These are phyloP conservation scores for Pichia paraexigua DNA, from an alignment of 805 yeast species.

Conservation along the genomic window DNA sequence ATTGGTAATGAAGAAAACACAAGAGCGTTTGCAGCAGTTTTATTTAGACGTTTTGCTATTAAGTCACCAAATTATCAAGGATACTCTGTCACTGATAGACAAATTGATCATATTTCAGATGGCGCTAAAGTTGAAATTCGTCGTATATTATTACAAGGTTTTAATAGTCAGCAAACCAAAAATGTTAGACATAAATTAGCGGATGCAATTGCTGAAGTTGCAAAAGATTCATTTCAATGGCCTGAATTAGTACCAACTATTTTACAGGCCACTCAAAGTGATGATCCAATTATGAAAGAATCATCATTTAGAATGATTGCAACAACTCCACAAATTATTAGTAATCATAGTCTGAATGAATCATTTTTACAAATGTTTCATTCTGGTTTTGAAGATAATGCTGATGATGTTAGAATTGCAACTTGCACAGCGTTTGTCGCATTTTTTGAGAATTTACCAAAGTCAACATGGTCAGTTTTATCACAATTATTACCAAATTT, in stretches of 20 bases:
- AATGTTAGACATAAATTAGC: slow-evolving; percentile 85
- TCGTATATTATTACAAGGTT: slow-evolving; percentile 61
- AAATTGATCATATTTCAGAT: slow-evolving; percentile 60
- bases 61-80: slow-evolving; percentile 64
- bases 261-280: slow-evolving; percentile 45
- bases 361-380: slow-evolving; percentile 61
- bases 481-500: slow-evolving; percentile 76
- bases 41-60: slow-evolving; percentile 80
- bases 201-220: slow-evolving; percentile 90
- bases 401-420: slow-evolving; percentile 81
- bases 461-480: slow-evolving; percentile 66
- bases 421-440: slow-evolving; percentile 91
- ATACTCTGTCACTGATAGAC: slow-evolving; percentile 61
- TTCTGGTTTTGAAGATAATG: slow-evolving; percentile 69
- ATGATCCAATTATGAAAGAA: slow-evolving; percentile 68
- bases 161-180: slow-evolving; percentile 57
- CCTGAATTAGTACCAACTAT: slow-evolving; percentile 69
- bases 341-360: slow-evolving; percentile 33
- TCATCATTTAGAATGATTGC: slow-evolving; percentile 86
- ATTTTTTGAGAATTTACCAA: slow-evolving; percentile 76
- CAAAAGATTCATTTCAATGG: slow-evolving; percentile 71
- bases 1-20: slow-evolving; percentile 51
- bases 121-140: slow-evolving; percentile 58
- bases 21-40: slow-evolving; percentile 72
- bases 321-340: slow-evolving; percentile 72